phyloP scores from a whole-genome alignment of 352 stramenopile genomes.

The Phytophthora foliorum region DNA sequence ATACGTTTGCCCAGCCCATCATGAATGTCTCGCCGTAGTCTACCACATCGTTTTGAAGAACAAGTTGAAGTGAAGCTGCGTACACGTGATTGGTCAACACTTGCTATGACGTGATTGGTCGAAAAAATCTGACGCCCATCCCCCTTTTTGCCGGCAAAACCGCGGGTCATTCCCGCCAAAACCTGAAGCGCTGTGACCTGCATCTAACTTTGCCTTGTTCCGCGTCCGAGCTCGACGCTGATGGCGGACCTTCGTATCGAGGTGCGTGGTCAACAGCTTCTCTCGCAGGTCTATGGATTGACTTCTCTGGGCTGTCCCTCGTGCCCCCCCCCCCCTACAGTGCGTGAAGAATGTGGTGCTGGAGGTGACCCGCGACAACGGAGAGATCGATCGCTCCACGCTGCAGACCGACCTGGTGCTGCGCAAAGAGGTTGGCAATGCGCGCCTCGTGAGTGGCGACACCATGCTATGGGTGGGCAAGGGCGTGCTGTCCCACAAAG shows the following conservation, averaged over 20 bases:
- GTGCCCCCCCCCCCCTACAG: conserved; percentile 25
- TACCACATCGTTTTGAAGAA: conserved; percentile 20
- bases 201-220: conserved; percentile 25
- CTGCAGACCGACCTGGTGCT: conserved; percentile 61
- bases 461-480: conserved; percentile 75
- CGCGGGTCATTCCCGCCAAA: conserved; percentile 35
- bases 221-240: no score
- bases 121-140: conserved; percentile 24
- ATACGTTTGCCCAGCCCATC: neutral
- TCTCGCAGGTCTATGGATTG: neutral
- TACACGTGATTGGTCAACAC: conserved; percentile 26
- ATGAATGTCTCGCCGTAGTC: conserved; percentile 27
- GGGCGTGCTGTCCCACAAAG: conserved; percentile 56
- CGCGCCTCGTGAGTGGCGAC: conserved; percentile 79
- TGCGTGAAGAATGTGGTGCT: conserved; percentile 67
- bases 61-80: conserved; percentile 35
- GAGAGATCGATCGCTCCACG: conserved; percentile 41
- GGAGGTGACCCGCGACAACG: conserved; percentile 59
- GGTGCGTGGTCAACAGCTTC: conserved; percentile 18
- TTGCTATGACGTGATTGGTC: conserved; percentile 24
- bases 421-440: conserved; percentile 86
- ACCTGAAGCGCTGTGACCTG: neutral
- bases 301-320: neutral
- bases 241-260: conserved; percentile 45
- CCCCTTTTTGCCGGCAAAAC: conserved; percentile 56